These are phyloP conservation scores for Penicillium salamii DNA, from an alignment of 495 filamentous ascomycete species.

Conservation along the genomic window DNA sequence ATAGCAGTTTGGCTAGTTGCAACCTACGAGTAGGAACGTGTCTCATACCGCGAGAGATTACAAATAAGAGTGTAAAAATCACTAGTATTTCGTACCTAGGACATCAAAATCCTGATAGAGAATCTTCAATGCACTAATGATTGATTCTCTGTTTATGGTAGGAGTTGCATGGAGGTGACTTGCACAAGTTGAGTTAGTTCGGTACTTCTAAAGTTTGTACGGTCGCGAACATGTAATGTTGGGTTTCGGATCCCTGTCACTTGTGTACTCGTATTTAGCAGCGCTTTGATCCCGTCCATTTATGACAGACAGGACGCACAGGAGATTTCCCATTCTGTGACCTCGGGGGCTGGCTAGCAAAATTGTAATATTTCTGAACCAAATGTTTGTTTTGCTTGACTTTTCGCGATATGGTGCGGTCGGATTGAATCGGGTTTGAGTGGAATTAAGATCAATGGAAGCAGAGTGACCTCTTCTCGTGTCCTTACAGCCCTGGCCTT, in stretches of 20 bases:
- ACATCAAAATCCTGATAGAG: too few species aligned
- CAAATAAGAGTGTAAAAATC: too few species aligned
- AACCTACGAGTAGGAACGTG: too few species aligned
- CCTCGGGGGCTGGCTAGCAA: not conserved
- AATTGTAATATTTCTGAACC: not conserved
- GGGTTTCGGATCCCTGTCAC: not conserved
- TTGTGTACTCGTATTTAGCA: not conserved
- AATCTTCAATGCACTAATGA: too few species aligned
- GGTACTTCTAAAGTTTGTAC: not conserved
- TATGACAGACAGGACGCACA: not conserved
- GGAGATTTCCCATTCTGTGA: conserved; percentile 2
- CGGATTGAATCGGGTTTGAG: not conserved
- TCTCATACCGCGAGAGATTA: too few species aligned
- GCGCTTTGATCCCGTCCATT: not conserved
- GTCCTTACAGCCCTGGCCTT: too few species aligned
- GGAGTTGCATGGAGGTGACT: not conserved
- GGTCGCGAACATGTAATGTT: not conserved
- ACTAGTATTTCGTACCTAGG: too few species aligned
- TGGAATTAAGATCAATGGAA: too few species aligned
- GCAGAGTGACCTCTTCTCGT: too few species aligned
- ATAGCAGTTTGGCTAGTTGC: too few species aligned
- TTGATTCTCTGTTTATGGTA: not conserved
- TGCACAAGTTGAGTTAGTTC: too few species aligned
- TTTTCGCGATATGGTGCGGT: not conserved
- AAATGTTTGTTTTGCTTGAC: too few species aligned